Evolutionary conservation across 129 eudicot genomes (phyloP).

Genomic region (Sambucus nigra): DNA sequence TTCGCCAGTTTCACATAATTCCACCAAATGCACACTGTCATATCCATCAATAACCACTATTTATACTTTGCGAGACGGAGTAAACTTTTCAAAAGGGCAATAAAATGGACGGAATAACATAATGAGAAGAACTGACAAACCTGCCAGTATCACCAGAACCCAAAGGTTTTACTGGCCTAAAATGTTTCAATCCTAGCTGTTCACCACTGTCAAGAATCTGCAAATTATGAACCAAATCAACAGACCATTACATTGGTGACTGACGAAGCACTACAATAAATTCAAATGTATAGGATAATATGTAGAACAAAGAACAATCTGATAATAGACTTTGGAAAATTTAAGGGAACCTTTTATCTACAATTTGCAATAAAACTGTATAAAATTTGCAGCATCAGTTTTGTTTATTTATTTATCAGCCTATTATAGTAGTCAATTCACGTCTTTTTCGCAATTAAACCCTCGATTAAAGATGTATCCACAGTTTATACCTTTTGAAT

Average conservation of each 20-base stretch:
- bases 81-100: not conserved
- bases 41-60: not conserved
- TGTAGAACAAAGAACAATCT: no score
- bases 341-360: not conserved
- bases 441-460: no score
- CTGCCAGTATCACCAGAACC: slow-evolving; percentile 97
- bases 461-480: not conserved
- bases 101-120: no score
- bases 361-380: not conserved
- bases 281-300: no score
- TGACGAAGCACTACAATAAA: not conserved
- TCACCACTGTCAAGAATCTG: slow-evolving; percentile 79
- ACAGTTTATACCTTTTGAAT: slow-evolving; percentile 54
- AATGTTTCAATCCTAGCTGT: slow-evolving; percentile 74
- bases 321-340: not conserved
- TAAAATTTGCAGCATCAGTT: no score
- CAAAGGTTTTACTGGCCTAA: slow-evolving; percentile 79
- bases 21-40: slow-evolving; percentile 93
- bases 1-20: slow-evolving; percentile 74
- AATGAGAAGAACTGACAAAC: slow-evolving; percentile 13
- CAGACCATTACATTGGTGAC: not conserved
- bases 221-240: slow-evolving; percentile 8
- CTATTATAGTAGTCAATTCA: no score
- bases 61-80: not conserved
- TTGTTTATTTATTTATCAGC: no score